Evolutionary conservation across 768 basidiomycete genomes (phyloP).

Genomic region (Lentinula sp.): DNA sequence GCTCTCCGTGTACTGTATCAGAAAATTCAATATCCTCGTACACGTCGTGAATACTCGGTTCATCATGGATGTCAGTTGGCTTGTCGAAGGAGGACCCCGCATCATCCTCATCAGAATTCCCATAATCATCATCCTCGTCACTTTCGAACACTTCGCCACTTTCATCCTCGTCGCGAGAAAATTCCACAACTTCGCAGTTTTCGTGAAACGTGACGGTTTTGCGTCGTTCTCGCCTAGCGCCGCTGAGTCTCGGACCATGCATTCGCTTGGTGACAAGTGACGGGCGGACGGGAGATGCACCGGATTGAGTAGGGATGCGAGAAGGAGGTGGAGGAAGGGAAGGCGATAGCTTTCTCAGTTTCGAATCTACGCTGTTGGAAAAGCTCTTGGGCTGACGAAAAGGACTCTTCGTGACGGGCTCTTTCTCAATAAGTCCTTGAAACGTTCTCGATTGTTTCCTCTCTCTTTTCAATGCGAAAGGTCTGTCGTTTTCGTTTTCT

Average conservation of each 20-base stretch:
- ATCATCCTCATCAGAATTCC: conserved; percentile 26
- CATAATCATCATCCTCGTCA: conserved; percentile 22
- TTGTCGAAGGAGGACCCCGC: conserved; percentile 38
- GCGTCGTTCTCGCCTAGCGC: conserved; percentile 45
- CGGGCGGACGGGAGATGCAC: conserved; percentile 53
- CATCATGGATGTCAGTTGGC: conserved; percentile 17
- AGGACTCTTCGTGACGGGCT: conserved; percentile 79
- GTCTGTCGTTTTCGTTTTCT: conserved; percentile 64
- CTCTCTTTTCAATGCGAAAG: conserved; percentile 63
- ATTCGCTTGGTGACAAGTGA: conserved; percentile 67
- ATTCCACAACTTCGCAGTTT: conserved; percentile 77
- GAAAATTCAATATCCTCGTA: conserved; percentile 40
- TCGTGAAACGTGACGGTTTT: conserved; percentile 82
- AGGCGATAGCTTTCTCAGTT: conserved; percentile 1
- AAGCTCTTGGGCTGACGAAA: conserved; percentile 38
- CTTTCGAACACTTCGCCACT: conserved; percentile 18
- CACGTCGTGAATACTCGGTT: conserved; percentile 25
- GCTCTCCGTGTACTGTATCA: conserved; percentile 28
- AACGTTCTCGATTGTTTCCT: conserved; percentile 71
- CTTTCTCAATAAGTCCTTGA: conserved; percentile 66
- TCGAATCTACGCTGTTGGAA: background rate
- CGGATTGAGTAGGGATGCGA: conserved; percentile 4
- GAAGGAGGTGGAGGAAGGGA: conserved; percentile 5
- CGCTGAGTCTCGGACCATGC: conserved; percentile 67
- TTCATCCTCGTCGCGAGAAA: conserved; percentile 53